phyloP scores from a whole-genome alignment of 139 green algal species.

The Pseudopediastrum boryanum region DNA sequence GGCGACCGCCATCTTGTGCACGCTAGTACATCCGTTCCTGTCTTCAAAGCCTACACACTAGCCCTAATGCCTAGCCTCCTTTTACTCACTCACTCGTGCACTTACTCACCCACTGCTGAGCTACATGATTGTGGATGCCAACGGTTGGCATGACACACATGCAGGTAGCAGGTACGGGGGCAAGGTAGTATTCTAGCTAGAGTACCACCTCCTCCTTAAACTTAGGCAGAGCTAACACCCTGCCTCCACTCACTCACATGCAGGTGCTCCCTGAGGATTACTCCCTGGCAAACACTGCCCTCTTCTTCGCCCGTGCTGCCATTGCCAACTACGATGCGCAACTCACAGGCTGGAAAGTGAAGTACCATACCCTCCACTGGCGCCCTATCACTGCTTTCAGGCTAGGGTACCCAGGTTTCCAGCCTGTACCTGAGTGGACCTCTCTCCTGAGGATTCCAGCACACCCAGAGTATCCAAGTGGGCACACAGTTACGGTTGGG shows the following conservation, averaged over 20 bases:
- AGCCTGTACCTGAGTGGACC: background rate
- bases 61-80: background rate
- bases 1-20: too few relatives aligned
- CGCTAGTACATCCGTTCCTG: too few relatives aligned
- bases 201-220: background rate
- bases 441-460: slow-evolving; percentile 11
- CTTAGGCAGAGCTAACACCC: background rate
- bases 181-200: background rate
- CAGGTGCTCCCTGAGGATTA: slow-evolving; percentile 18
- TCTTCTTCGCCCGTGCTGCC: slow-evolving; percentile 14
- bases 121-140: background rate
- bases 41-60: background rate
- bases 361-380: slow-evolving; percentile 30
- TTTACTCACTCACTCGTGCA: background rate
- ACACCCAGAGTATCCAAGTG: slow-evolving; percentile 22
- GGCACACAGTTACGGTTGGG: slow-evolving; percentile 7
- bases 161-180: background rate
- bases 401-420: background rate
- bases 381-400: slow-evolving; percentile 17
- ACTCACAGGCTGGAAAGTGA: slow-evolving; percentile 22
- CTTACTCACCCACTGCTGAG: background rate
- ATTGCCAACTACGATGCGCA: slow-evolving; percentile 1
- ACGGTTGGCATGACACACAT: background rate
- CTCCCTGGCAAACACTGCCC: slow-evolving; percentile 1
- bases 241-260: background rate